These are phyloP conservation scores for Isabelozyma rhagii DNA, from an alignment of 805 yeast genomes.

Conservation along the genomic window DNA sequence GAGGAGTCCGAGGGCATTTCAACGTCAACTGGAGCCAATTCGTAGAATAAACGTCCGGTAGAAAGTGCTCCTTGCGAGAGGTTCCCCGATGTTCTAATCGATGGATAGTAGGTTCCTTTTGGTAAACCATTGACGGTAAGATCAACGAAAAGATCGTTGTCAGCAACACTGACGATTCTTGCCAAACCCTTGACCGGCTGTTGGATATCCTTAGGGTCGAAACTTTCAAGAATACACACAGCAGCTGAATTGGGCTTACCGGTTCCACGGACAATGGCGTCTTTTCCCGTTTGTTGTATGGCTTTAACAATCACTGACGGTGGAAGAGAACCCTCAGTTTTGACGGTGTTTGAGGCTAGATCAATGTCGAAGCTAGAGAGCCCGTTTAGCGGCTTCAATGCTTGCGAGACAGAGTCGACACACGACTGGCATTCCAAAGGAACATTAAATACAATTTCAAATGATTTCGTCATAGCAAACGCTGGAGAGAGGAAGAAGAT, in stretches of 20 bases:
- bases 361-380: slow-evolving; percentile 54
- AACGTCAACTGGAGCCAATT: slow-evolving; percentile 41
- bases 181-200: slow-evolving; percentile 83
- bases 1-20: slow-evolving; percentile 17
- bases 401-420: slow-evolving; percentile 54
- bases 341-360: slow-evolving; percentile 56
- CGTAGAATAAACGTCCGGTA: slow-evolving; percentile 52
- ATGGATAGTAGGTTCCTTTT: slow-evolving; percentile 65
- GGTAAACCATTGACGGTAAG: slow-evolving; percentile 73
- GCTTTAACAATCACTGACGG: slow-evolving; percentile 73
- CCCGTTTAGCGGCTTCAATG: slow-evolving; percentile 51
- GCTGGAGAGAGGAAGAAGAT: background rate
- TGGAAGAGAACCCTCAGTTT: slow-evolving; percentile 65
- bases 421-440: slow-evolving; percentile 79
- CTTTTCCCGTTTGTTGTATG: slow-evolving; percentile 73
- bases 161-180: slow-evolving; percentile 68
- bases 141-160: slow-evolving; percentile 61
- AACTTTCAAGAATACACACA: slow-evolving; percentile 81
- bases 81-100: slow-evolving; percentile 70
- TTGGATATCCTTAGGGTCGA: slow-evolving; percentile 42
- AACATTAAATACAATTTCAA: slow-evolving; percentile 78
- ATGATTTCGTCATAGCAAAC: slow-evolving; percentile 40
- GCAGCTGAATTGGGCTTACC: slow-evolving; percentile 88
- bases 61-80: slow-evolving; percentile 68
- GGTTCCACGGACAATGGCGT: slow-evolving; percentile 89